Percentiles rank a stretch among this genome's conserved stretches.
Conservation (phyloP, 805 yeast species). For the Pichia exigua region DNA sequence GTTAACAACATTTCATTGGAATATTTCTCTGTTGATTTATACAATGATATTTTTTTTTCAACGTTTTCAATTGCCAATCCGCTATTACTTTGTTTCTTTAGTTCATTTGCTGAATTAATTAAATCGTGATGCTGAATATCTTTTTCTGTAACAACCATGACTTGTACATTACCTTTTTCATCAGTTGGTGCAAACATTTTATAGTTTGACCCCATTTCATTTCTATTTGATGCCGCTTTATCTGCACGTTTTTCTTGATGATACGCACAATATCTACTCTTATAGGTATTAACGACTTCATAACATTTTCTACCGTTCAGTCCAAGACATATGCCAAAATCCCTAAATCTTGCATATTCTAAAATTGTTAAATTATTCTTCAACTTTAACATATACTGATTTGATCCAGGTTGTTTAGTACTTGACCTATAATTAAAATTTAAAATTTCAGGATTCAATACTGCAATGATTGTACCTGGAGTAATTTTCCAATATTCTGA, state of each 20-base stretch:
- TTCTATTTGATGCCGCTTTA: slow-evolving; percentile 49
- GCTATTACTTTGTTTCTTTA: slow-evolving; percentile 11
- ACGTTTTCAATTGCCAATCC: slow-evolving; percentile 3
- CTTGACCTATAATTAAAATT: slow-evolving; percentile 16
- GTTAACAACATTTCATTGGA: slow-evolving; percentile 1
- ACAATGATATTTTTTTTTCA: neutral
- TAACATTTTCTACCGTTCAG: slow-evolving; percentile 49
- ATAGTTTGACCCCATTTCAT: slow-evolving; percentile 65
- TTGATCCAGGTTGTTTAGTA: neutral
- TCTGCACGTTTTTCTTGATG: slow-evolving; percentile 57
- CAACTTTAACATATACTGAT: slow-evolving; percentile 47
- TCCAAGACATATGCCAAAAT: slow-evolving; percentile 59
- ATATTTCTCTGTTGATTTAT: neutral
- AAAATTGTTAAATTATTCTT: slow-evolving; percentile 45
- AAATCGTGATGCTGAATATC: slow-evolving; percentile 9
- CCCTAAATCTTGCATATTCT: slow-evolving; percentile 65
- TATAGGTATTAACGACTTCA: slow-evolving; percentile 48
- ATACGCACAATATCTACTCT: slow-evolving; percentile 55
- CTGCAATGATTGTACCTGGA: slow-evolving; percentile 65
- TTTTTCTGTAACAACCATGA: slow-evolving; percentile 25
- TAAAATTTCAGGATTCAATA: slow-evolving; percentile 66
- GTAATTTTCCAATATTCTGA: slow-evolving; percentile 64
- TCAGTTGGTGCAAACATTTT: slow-evolving; percentile 48
- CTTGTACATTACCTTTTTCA: slow-evolving; percentile 34
- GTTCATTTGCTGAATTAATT: slow-evolving; percentile 15